Percentiles rank a stretch among this genome's conserved stretches.
These are phyloP conservation scores for Linderniella brevidens DNA, from an alignment of 257 asterid species.

Conservation along the genomic window DNA sequence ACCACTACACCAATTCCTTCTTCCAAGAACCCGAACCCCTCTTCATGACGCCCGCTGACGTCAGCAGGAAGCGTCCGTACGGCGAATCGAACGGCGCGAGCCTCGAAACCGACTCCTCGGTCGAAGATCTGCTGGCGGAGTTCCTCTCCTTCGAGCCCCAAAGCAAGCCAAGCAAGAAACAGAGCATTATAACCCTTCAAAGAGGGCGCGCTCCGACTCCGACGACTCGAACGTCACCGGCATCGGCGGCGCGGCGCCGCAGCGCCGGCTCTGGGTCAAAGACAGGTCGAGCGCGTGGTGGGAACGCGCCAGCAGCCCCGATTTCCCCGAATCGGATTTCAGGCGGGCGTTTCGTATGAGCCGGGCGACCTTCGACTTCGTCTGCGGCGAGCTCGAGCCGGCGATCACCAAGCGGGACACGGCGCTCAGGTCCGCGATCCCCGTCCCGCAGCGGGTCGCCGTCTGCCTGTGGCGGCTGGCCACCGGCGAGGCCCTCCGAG, in stretches of 20 bases:
- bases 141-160: constrained; percentile 1
- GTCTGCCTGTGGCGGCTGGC: constrained; percentile 79
- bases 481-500: constrained; percentile 86
- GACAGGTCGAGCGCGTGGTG: constrained; percentile 76
- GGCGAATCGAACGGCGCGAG: not conserved
- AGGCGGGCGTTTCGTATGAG: constrained; percentile 54
- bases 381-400: constrained; percentile 52
- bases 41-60: not conserved
- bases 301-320: constrained; percentile 49
- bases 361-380: constrained; percentile 43
- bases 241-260: constrained; percentile 15
- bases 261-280: constrained; percentile 69
- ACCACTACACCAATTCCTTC: constrained; percentile 14
- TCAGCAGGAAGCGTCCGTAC: constrained; percentile 6
- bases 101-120: no score
- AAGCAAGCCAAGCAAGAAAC: constrained; percentile 1
- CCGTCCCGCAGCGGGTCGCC: constrained; percentile 81
- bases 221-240: not conserved
- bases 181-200: not conserved
- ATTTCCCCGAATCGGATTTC: constrained; percentile 64
- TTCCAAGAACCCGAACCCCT: constrained; percentile 12
- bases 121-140: no score
- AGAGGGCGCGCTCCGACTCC: constrained; percentile 14
- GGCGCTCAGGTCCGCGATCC: constrained; percentile 75
- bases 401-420: constrained; percentile 63